Conservation (phyloP, 441 rosid species). For the Dalechampia spathulata region DNA sequence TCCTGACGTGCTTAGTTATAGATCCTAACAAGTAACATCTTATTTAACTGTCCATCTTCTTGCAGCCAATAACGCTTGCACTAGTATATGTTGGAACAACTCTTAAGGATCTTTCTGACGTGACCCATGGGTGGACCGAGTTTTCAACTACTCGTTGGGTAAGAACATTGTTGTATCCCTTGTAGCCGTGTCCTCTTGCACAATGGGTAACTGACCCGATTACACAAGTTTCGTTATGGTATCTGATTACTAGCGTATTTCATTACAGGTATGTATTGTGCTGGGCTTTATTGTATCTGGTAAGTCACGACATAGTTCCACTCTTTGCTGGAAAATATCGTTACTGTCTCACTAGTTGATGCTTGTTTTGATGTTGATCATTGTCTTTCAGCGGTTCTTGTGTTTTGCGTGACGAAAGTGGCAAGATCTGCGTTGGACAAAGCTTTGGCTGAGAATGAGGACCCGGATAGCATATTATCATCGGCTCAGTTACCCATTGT, state of each 20-base stretch:
- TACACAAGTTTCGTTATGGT: too few relatives aligned
- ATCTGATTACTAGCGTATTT: background rate
- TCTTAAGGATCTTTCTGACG: constrained; percentile 91
- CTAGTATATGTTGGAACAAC: constrained; percentile 91
- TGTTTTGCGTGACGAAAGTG: constrained; percentile 71
- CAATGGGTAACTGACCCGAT: too few relatives aligned
- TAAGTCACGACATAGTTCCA: too few relatives aligned
- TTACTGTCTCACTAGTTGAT: too few relatives aligned
- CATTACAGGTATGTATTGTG: constrained; percentile 56
- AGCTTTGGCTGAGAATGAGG: constrained; percentile 88
- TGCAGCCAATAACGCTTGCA: constrained; percentile 93
- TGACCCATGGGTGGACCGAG: constrained; percentile 84
- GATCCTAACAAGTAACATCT: background rate
- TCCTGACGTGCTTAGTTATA: background rate
- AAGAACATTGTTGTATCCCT: too few relatives aligned
- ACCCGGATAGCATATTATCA: constrained; percentile 32
- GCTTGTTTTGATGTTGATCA: background rate
- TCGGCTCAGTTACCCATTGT: constrained; percentile 37
- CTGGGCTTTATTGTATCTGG: constrained; percentile 70
- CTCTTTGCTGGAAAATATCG: too few relatives aligned
- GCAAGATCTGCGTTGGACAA: constrained; percentile 85
- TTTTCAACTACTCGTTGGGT: constrained; percentile 90
- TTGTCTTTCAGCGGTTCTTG: constrained; percentile 58
- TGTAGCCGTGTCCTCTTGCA: too few relatives aligned
- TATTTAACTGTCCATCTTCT: constrained; percentile 12